Evolutionary conservation across 2,329 filamentous ascomycete species (phyloP).

Genomic region (Malbranchea zuffiana): DNA sequence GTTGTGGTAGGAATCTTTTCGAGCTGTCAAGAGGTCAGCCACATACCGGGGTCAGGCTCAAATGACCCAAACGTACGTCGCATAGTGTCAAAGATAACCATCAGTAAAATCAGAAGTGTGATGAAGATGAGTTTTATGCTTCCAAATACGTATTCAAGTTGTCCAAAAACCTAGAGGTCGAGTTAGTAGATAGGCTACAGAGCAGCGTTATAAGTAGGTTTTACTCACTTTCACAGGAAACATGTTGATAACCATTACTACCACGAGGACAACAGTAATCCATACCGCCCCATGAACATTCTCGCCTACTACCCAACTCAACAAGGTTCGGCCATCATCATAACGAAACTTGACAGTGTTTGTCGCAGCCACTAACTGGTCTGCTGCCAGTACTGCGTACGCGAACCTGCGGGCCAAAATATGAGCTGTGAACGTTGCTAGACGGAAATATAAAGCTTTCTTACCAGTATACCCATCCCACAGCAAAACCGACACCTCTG

Average conservation of each 20-base stretch:
- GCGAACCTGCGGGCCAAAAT: slow-evolving; percentile 20
- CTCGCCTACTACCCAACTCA: slow-evolving; percentile 22
- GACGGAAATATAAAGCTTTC: slow-evolving; percentile 22
- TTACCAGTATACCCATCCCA: slow-evolving; percentile 38
- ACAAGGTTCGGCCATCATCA: slow-evolving; percentile 21
- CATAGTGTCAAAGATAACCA: slow-evolving; percentile 32
- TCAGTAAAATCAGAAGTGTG: slow-evolving; percentile 33
- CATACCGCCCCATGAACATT: slow-evolving; percentile 30
- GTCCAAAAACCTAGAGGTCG: slow-evolving; percentile 26
- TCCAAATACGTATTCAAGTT: slow-evolving; percentile 29
- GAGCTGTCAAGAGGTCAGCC: slow-evolving; percentile 19
- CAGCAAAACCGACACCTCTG: slow-evolving; percentile 36
- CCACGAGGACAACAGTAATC: slow-evolving; percentile 26
- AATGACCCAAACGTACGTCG: slow-evolving; percentile 22
- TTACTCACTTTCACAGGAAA: slow-evolving; percentile 23
- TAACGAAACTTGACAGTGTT: slow-evolving; percentile 34
- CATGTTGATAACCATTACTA: slow-evolving; percentile 27
- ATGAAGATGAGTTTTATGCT: slow-evolving; percentile 31
- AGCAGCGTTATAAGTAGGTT: background rate
- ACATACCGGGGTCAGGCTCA: background rate
- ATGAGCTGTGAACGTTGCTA: background rate
- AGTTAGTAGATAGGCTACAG: too few relatives aligned
- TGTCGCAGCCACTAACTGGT: slow-evolving; percentile 32
- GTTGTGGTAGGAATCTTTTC: slow-evolving; percentile 28
- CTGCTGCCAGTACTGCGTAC: slow-evolving; percentile 23